Evolutionary conservation across 2,329 filamentous ascomycete genomes (phyloP).

Genomic region (Monosporascus cannonballus): DNA sequence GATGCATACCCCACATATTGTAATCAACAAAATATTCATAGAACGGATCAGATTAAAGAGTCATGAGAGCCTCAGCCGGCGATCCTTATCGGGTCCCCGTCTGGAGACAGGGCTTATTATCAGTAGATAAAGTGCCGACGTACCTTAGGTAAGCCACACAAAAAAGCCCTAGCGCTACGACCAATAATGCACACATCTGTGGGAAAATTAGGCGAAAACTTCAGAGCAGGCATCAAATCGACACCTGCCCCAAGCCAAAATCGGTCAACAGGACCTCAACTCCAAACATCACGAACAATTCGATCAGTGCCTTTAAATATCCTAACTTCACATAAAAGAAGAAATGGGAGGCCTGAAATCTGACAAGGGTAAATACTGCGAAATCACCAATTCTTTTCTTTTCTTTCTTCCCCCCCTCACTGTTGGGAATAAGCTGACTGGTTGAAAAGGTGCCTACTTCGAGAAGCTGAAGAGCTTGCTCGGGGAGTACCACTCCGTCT

Average conservation of each 20-base stretch:
- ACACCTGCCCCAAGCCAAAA: background rate
- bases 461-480: constrained; percentile 98
- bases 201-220: background rate
- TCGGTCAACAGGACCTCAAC: background rate
- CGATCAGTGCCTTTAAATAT: constrained; percentile 81
- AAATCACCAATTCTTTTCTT: background rate
- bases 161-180: background rate
- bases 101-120: background rate
- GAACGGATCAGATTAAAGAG: too few species aligned
- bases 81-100: background rate
- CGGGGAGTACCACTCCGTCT: constrained; percentile 94
- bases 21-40: too few species aligned
- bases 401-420: background rate
- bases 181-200: too few species aligned
- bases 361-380: constrained; percentile 66
- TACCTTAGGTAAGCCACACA: background rate
- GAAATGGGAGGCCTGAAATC: constrained; percentile 96
- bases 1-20: too few species aligned
- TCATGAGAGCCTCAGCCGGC: too few species aligned
- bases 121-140: background rate
- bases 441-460: constrained; percentile 60
- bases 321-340: constrained; percentile 94
- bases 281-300: constrained; percentile 1
- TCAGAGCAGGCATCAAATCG: too few species aligned
- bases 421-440: constrained; percentile 1